Base-by-base conservation (phyloP, 768 basidiomycete species). In the Lactifluus rugatus region DNA sequence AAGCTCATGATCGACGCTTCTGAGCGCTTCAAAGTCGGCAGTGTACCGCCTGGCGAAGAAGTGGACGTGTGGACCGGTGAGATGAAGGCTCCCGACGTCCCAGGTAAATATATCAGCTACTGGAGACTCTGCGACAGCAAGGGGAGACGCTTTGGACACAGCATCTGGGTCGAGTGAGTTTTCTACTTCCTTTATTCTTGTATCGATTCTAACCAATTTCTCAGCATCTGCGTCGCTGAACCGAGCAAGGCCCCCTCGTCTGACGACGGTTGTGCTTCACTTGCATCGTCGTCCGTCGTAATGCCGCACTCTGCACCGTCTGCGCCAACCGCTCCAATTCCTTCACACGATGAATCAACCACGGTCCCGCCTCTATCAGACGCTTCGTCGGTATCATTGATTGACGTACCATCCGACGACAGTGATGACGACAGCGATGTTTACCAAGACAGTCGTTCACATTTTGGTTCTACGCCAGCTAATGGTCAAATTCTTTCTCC, bases 141-240 rank as follows among this genome's bases (percentile, higher is more conserved):
- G 17, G 81, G 79, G 1, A 75, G 75, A 42, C 67, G 81, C 46
- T 93, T 93, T 64, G 89, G 87, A 25, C 74, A 84, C 34, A 84
- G 78, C 57, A 75, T 92, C 19, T 90, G 89, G 87, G 80, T 87
- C 25, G 87, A 89, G 89, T 89, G 58, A 69, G 85, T 74, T 14
- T 2, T 57, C 23, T 45, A 52, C 25, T 44, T 54, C 21, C n/a
- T n/a, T n/a, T 41, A n/a, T 4, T 46, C 13, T 28, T 5, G 28
- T 53, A 31, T 34, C 25, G 23, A 32, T 44, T 28, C 16, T 60
- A 5, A 21, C 37, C 5, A 19, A 5, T 26, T 51, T 46, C 28
- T 10, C 56, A 89, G 87, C 57, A 83, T 90, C 67, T 79, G 76
- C 53, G 87, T 90, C n/a, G 74, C 74, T 14, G 84, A 87, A 65